Percentiles rank a stretch among this genome's conserved stretches.
These are phyloP conservation scores for Glycine soja DNA, from an alignment of 306 rosid genomes.

Conservation along the genomic window DNA sequence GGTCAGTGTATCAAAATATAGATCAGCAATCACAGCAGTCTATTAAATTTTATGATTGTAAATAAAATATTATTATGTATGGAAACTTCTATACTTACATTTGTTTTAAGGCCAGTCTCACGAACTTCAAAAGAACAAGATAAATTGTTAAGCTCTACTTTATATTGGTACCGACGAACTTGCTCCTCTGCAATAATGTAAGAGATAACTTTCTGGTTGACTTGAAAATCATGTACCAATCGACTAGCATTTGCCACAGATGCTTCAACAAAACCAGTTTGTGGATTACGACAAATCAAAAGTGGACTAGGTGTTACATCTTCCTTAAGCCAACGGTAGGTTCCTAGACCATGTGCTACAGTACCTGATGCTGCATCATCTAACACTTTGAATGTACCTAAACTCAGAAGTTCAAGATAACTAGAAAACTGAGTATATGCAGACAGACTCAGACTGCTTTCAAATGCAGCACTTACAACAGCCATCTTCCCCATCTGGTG, in stretches of 20 bases:
- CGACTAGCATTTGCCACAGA: slow-evolving; percentile 72
- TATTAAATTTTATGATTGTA: neutral
- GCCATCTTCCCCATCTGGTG: slow-evolving; percentile 86
- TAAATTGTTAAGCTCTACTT: slow-evolving; percentile 53
- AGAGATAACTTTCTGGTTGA: slow-evolving; percentile 59
- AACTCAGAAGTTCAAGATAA: slow-evolving; percentile 74
- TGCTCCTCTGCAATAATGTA: slow-evolving; percentile 55
- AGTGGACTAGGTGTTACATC: slow-evolving; percentile 69
- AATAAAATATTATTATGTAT: neutral
- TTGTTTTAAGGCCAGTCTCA: slow-evolving; percentile 71
- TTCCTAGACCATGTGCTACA: slow-evolving; percentile 92
- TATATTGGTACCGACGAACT: slow-evolving; percentile 58
- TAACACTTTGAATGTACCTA: slow-evolving; percentile 50
- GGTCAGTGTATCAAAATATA: slow-evolving; percentile 7
- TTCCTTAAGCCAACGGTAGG: slow-evolving; percentile 88
- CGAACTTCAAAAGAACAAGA: slow-evolving; percentile 68
- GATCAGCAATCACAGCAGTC: neutral
- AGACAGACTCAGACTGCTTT: slow-evolving; percentile 90
- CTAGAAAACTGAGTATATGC: slow-evolving; percentile 82
- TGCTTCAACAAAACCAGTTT: slow-evolving; percentile 76
- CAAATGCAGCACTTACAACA: slow-evolving; percentile 89
- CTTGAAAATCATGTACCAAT: slow-evolving; percentile 61
- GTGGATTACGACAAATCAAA: slow-evolving; percentile 61
- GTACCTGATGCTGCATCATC: slow-evolving; percentile 53
- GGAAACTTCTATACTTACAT: slow-evolving; percentile 61